Evolutionary conservation across 2,329 filamentous ascomycete genomes (phyloP), one percentile per base, ranked within the genome.

Genomic region (Sporothrix pseudoabietina): DNA sequence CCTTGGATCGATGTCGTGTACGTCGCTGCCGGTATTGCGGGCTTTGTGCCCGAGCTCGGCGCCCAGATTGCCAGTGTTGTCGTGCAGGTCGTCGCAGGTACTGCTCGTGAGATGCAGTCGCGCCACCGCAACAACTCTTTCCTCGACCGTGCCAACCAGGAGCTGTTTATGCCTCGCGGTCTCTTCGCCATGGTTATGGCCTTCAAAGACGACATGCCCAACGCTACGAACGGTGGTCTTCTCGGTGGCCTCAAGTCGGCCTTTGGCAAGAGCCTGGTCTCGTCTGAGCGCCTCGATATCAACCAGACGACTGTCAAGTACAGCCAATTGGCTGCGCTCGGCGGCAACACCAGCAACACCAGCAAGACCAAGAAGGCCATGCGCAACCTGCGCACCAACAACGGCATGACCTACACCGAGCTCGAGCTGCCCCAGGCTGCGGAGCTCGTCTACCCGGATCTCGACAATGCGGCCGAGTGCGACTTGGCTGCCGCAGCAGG

Each of bases 341-440:
- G 54, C n/a, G 22, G 65, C 26, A 61, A 5, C 22, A 61, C 6
- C 22, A 63, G 22, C 47, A 52, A 74, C 16, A 74, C 74, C 26
- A 79, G 77, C 1, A 74, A 75, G 5, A 59, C 71, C 69, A 77
- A 76, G 72, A 77, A 81, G 49, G 75, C 78, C 6, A 77, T 82
- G 76, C 77, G 80, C 39, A 79, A 80, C 69, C 71, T 82, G 9
- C 77, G 81, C 26, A 70, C 81, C 7, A 79, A 78, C 4, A 82
- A 79, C 61, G 81, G 78, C 7, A 82, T 79, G 39, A 83, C 82
- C 1, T 78, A 78, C 71, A 81, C 82, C 19, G 79, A 82, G 61
- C 71, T 81, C 2, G 79, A 82, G 75, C 77, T 83, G 71, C 80
- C 82, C 3, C 79, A 82, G 75, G 78, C 81, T 12, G 82, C 83